phyloP scores from a whole-genome alignment of 306 rosid genomes.

The Trifolium subterraneum region DNA sequence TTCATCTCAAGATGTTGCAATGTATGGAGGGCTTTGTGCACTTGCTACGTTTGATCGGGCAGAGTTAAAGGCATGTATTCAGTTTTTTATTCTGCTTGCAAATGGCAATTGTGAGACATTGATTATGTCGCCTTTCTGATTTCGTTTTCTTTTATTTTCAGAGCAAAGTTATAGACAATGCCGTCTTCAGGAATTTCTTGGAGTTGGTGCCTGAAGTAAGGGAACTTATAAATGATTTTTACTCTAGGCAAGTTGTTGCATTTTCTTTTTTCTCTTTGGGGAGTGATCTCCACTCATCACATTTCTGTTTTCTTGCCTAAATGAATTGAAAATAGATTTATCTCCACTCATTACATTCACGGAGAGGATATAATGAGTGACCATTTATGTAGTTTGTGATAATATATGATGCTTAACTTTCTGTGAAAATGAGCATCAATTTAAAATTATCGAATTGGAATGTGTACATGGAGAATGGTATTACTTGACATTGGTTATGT shows the following conservation, averaged over 20 bases:
- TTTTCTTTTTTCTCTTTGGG: constrained; percentile 14
- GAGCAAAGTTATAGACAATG: constrained; percentile 92
- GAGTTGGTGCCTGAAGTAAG: constrained; percentile 97
- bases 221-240: constrained; percentile 94
- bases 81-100: constrained; percentile 25
- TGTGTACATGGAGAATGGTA: neutral
- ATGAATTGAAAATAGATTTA: constrained; percentile 2
- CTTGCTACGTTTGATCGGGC: constrained; percentile 94
- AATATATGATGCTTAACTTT: neutral
- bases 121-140: constrained; percentile 33
- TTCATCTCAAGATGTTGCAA: constrained; percentile 96
- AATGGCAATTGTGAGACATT: constrained; percentile 8
- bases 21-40: constrained; percentile 97
- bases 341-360: too few species aligned
- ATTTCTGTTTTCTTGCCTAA: neutral
- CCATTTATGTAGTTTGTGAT: neutral
- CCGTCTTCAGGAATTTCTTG: constrained; percentile 81
- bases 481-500: neutral
- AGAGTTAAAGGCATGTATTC: constrained; percentile 77
- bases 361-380: too few species aligned
- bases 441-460: neutral
- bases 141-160: constrained; percentile 53
- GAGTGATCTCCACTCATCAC: neutral
- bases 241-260: constrained; percentile 69
- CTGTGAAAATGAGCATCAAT: neutral